phyloP scores from a whole-genome alignment of 2,329 filamentous ascomycete genomes.

The Talaromyces sp. region DNA sequence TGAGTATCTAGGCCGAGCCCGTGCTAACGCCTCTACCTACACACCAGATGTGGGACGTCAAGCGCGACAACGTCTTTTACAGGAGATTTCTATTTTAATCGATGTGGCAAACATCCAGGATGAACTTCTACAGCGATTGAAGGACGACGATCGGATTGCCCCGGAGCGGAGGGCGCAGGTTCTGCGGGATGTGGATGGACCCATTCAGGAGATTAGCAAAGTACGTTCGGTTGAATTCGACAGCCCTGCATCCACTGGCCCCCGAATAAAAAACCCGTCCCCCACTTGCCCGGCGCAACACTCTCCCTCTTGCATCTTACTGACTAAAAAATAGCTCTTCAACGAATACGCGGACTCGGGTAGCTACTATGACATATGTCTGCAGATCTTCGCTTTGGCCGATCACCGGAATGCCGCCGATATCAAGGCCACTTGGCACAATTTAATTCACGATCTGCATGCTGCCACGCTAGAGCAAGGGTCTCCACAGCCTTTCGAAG shows the following conservation, averaged over 20 bases:
- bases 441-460: slow-evolving; percentile 74
- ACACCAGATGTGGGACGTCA: slow-evolving; percentile 76
- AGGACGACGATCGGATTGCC: slow-evolving; percentile 70
- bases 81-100: slow-evolving; percentile 81
- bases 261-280: neutral
- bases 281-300: neutral
- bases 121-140: slow-evolving; percentile 79
- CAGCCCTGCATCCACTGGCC: neutral
- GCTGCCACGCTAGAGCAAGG: slow-evolving; percentile 51
- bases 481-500: slow-evolving; percentile 51
- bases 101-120: slow-evolving; percentile 96
- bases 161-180: slow-evolving; percentile 66
- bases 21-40: slow-evolving; percentile 86
- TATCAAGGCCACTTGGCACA: slow-evolving; percentile 82
- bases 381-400: slow-evolving; percentile 88
- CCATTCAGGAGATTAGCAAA: slow-evolving; percentile 73
- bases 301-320: neutral
- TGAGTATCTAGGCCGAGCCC: slow-evolving; percentile 84
- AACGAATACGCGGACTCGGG: slow-evolving; percentile 89
- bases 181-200: slow-evolving; percentile 71
- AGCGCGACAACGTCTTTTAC: slow-evolving; percentile 79
- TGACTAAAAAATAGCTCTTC: slow-evolving; percentile 66
- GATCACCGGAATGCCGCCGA: slow-evolving; percentile 87
- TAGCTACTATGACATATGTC: slow-evolving; percentile 88
- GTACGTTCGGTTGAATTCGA: slow-evolving; percentile 57